phyloP scores from a whole-genome alignment of 768 basidiomycete species.

The Lactarius indigo region DNA sequence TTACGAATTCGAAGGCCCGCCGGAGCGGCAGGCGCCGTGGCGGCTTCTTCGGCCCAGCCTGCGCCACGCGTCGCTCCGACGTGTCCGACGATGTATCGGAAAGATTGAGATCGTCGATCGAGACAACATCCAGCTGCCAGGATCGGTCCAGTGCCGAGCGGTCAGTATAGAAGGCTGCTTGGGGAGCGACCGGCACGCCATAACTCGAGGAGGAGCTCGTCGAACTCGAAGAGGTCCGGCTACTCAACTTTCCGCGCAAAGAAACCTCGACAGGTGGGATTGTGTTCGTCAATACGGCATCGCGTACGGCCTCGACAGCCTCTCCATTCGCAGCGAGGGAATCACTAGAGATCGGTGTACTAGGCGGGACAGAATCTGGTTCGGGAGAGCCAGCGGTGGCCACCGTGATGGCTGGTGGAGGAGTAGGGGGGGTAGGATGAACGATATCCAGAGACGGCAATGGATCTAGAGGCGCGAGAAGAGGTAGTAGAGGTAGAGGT shows the following conservation, averaged over 20 bases:
- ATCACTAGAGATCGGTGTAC: neutral
- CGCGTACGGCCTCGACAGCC: neutral
- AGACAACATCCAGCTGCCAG: conserved; percentile 69
- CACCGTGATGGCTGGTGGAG: neutral
- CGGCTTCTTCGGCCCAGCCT: conserved; percentile 46
- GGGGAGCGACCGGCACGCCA: conserved; percentile 19
- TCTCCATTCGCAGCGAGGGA: neutral
- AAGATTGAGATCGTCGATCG: conserved; percentile 76
- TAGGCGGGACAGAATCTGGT: neutral
- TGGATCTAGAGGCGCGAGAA: conserved; percentile 12
- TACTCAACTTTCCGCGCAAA: conserved; percentile 5
- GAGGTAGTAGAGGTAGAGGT: conserved; percentile 17
- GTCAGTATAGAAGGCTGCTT: conserved; percentile 13
- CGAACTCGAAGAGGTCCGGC: conserved; percentile 17
- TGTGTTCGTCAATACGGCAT: neutral
- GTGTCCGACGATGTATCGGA: conserved; percentile 69
- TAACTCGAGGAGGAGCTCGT: conserved; percentile 27
- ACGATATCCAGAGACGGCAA: conserved; percentile 9
- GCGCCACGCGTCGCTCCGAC: conserved; percentile 35
- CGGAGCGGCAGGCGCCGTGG: conserved; percentile 64
- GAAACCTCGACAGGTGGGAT: conserved; percentile 1
- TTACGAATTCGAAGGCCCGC: conserved; percentile 78
- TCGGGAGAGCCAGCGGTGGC: neutral
- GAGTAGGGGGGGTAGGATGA: conserved; percentile 2
- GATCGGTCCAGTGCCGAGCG: conserved; percentile 39